Evolutionary conservation across 768 basidiomycete genomes (phyloP), one percentile per base, ranked within the genome.

Genomic region (Calocera viscosa): DNA sequence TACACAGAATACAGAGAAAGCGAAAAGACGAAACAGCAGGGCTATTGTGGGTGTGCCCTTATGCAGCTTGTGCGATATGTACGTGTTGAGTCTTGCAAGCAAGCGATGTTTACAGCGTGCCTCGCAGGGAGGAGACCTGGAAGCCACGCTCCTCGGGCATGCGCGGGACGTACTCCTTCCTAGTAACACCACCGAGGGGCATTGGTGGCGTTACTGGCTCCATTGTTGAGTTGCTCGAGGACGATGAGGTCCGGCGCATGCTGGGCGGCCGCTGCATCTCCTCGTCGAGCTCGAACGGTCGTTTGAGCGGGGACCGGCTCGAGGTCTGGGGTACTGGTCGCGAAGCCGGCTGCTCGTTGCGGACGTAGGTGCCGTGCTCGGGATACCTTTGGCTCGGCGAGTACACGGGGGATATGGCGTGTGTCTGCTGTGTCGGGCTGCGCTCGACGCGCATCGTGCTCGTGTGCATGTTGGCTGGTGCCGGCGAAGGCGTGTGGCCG

Each of bases 121-220:
- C 53, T 2, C 53, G 53, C 11, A 60, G 5, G 19, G 53, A 60
- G 7, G 53, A 60, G 26, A 60, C 53, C 22, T 60, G 53, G 53
- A 60, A 60, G 14, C 53, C 16, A 16, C 53, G 53, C 16, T 60
- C 53, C 22, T 60, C 53, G 26, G 53, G 24, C 30, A 32, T 32
- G 16, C 16, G 53, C 26, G 53, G 53, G 53, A 60, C 14, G 53
- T 60, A 60, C 19, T 60, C 53, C 53, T 60, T 60, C 53, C 30
- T 60, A 2, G 26, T 28, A 2, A 30, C 14, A 28, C 14, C 53
- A 8, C 10, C 2, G 10, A 38, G 35, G 5, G 53, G 53, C 26
- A 32, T 60, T 26, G 53, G 53, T 2, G 53, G 53, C 10, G 53
- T 60, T 5, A 30, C 22, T 26, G 53, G 53, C 26, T 32, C 53